Conservation (phyloP, 2,329 filamentous ascomycete species). For the Aspergillus sp. region DNA sequence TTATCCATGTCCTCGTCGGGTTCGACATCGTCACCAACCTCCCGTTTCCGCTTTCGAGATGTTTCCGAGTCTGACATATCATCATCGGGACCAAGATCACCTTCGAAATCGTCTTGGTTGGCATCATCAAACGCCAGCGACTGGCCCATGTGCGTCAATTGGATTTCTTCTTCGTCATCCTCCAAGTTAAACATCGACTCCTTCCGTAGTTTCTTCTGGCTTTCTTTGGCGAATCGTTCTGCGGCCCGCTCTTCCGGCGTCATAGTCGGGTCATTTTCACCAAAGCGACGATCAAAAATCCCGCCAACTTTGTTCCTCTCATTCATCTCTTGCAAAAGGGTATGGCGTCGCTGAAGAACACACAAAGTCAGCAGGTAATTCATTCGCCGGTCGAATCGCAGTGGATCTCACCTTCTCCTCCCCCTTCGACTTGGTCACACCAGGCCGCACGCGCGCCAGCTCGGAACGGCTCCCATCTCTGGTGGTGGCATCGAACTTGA, state of each 20-base stretch:
- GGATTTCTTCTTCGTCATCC: conserved; percentile 61
- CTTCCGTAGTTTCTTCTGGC: conserved; percentile 67
- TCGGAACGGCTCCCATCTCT: conserved; percentile 41
- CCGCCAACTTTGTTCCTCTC: conserved; percentile 83
- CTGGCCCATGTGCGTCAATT: conserved; percentile 76
- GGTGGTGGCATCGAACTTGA: conserved; percentile 78
- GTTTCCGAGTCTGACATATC: conserved; percentile 51
- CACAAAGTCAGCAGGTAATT: conserved; percentile 7
- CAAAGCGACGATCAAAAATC: conserved; percentile 85
- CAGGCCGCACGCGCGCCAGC: conserved; percentile 59
- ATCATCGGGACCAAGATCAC: conserved; percentile 56
- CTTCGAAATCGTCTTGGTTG: conserved; percentile 65
- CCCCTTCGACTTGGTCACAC: conserved; percentile 72
- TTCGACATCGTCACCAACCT: conserved; percentile 34
- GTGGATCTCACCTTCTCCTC: conserved; percentile 62
- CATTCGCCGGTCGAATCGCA: conserved; percentile 1
- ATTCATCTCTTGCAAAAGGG: conserved; percentile 82
- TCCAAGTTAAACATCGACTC: conserved; percentile 83
- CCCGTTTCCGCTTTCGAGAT: conserved; percentile 41
- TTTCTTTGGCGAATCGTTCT: conserved; percentile 82
- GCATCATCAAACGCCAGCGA: conserved; percentile 55
- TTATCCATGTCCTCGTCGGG: conserved; percentile 32
- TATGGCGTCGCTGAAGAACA: conserved; percentile 57
- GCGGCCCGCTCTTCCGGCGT: conserved; percentile 85
- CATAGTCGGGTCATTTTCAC: conserved; percentile 91